Conservation (phyloP, 148 eudicot genomes). For the Amaranthus palmeri region DNA sequence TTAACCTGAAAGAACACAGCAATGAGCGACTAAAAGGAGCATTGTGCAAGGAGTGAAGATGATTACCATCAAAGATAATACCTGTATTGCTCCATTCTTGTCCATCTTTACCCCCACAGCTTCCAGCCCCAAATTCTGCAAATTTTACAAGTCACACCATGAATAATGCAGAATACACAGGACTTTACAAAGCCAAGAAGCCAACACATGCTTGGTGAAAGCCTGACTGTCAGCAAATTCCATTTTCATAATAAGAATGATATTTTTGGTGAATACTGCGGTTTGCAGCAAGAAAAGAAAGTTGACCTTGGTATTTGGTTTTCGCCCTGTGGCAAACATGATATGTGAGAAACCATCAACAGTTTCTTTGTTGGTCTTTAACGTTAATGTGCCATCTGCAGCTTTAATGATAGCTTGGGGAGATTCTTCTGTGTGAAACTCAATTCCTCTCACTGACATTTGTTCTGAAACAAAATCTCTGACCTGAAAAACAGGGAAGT, state of each 20-base stretch:
- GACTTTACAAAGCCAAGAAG: background rate
- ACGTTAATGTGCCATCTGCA: slow-evolving; percentile 73
- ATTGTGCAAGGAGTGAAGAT: slow-evolving; percentile 2
- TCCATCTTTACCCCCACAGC: slow-evolving; percentile 71
- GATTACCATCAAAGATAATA: slow-evolving; percentile 17
- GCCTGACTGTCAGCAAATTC: background rate
- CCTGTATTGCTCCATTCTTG: slow-evolving; percentile 85
- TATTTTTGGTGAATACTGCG: background rate
- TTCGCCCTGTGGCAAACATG: slow-evolving; percentile 98
- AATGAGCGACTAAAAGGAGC: slow-evolving; percentile 15
- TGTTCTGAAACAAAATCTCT: slow-evolving; percentile 93
- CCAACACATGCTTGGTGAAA: background rate
- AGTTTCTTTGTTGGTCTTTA: slow-evolving; percentile 85
- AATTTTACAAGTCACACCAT: slow-evolving; percentile 9
- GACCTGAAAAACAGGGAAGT: slow-evolving; percentile 38
- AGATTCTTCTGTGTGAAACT: slow-evolving; percentile 84
- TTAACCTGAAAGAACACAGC: slow-evolving; percentile 55
- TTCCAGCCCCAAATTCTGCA: slow-evolving; percentile 92
- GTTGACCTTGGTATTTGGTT: slow-evolving; percentile 80
- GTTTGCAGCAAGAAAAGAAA: background rate
- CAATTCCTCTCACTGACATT: slow-evolving; percentile 83
- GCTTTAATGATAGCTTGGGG: slow-evolving; percentile 78
- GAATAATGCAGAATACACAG: slow-evolving; percentile 10
- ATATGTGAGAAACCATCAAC: slow-evolving; percentile 80
- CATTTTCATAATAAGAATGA: background rate